These are phyloP conservation scores for Fusarium oligoseptatum DNA, from an alignment of 2,329 filamentous ascomycete species.

Conservation along the genomic window DNA sequence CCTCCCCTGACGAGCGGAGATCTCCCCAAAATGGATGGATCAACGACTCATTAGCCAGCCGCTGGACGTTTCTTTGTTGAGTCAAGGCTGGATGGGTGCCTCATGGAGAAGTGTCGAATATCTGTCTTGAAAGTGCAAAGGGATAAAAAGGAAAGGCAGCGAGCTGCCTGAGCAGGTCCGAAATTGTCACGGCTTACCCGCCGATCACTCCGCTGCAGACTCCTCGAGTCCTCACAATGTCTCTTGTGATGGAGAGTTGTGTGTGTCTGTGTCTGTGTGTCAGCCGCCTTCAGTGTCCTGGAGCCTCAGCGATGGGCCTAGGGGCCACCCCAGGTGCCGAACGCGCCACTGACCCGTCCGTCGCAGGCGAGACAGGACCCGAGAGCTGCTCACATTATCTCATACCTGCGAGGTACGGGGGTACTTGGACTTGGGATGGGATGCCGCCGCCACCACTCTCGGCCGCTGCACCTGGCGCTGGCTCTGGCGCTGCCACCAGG, in stretches of 20 bases:
- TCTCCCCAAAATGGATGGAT: neutral
- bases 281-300: conserved; percentile 20
- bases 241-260: conserved; percentile 15
- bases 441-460: conserved; percentile 6
- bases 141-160: neutral
- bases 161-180: neutral
- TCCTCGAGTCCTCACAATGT: conserved; percentile 6
- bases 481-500: conserved; percentile 15
- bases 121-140: neutral
- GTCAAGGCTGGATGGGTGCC: neutral
- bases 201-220: conserved; percentile 13
- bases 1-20: neutral
- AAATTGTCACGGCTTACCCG: conserved; percentile 1
- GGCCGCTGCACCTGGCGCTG: neutral
- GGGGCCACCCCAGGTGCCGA: conserved; percentile 39
- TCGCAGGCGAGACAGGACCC: conserved; percentile 20
- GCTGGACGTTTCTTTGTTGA: neutral
- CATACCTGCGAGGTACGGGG: conserved; percentile 37
- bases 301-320: conserved; percentile 38
- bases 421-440: conserved; percentile 25
- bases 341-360: conserved; percentile 43
- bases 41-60: neutral
- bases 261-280: conserved; percentile 26
- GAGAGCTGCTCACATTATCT: conserved; percentile 44
- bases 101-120: neutral